phyloP scores from a whole-genome alignment of 306 rosid genomes.

The Pterocarpus macrocarpus region DNA sequence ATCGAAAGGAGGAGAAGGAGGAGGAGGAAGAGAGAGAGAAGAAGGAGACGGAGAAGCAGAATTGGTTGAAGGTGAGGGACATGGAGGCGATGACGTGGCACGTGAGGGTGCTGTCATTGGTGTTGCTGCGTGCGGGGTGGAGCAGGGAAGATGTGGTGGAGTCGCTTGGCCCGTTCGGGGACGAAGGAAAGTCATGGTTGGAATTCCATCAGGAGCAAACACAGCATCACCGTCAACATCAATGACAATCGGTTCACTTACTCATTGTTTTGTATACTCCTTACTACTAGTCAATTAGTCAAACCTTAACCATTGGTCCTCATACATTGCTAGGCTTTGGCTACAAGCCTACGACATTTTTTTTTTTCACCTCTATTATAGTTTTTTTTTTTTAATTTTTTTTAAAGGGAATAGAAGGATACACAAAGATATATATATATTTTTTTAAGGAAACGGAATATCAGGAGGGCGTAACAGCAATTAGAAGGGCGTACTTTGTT shows the following conservation, averaged over 20 bases:
- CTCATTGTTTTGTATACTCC: not conserved
- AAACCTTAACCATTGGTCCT: too few relatives aligned
- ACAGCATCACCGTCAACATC: not conserved
- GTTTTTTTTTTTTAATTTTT: too few relatives aligned
- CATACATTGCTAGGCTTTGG: too few relatives aligned
- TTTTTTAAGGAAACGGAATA: too few relatives aligned
- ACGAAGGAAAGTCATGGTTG: constrained; percentile 38
- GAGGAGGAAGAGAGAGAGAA: not conserved
- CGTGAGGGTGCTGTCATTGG: constrained; percentile 52
- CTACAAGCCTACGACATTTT: too few relatives aligned
- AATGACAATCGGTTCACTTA: not conserved
- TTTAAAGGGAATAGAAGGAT: too few relatives aligned
- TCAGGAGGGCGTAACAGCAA: too few relatives aligned
- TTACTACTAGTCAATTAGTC: too few relatives aligned
- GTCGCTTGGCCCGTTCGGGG: constrained; percentile 62
- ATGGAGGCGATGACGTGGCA: constrained; percentile 52
- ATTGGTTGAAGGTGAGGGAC: not conserved
- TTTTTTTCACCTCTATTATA: too few relatives aligned
- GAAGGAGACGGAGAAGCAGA: not conserved
- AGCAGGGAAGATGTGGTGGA: constrained; percentile 75
- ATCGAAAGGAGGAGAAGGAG: not conserved
- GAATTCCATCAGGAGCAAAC: constrained; percentile 3
- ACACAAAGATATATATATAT: too few relatives aligned
- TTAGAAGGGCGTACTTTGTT: not conserved
- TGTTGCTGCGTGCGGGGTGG: constrained; percentile 90